Evolutionary conservation across 108 stramenopile genomes (phyloP).

Genomic region (Epithemia pelagica): DNA sequence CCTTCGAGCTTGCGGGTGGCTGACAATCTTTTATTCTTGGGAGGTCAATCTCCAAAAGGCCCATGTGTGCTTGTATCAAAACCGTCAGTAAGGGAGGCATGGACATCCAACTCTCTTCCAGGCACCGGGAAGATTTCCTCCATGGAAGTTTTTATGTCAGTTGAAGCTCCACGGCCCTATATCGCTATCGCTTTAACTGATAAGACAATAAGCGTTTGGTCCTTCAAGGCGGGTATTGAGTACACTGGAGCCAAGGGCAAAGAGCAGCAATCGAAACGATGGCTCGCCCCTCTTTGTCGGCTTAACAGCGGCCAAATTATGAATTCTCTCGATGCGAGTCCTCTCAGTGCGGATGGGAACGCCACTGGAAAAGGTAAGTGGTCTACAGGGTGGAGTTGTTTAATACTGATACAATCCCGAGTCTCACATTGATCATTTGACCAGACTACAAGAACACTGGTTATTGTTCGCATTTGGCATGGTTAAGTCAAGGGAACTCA

Average conservation of each 20-base stretch:
- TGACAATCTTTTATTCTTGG: conserved; percentile 73
- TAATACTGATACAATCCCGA: too few species aligned
- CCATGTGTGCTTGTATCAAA: conserved; percentile 66
- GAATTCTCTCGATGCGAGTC: conserved; percentile 1
- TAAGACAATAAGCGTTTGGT: conserved; percentile 64
- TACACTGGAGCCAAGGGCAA: conserved; percentile 8
- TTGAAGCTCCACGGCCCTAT: conserved; percentile 27
- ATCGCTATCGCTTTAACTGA: conserved; percentile 69
- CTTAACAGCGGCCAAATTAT: conserved; percentile 19
- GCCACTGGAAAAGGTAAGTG: background rate
- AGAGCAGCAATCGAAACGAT: conserved; percentile 20
- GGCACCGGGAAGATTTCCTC: conserved; percentile 22
- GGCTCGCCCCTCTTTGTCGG: conserved; percentile 38
- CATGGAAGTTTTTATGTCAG: conserved; percentile 30
- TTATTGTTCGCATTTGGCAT: conserved; percentile 54
- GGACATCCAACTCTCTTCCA: conserved; percentile 58
- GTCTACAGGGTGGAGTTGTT: too few species aligned
- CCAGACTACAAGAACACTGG: conserved; percentile 15
- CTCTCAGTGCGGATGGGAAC: background rate
- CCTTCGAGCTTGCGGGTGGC: conserved; percentile 44
- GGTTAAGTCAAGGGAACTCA: conserved; percentile 35
- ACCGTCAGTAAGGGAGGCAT: conserved; percentile 60
- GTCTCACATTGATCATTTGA: too few species aligned
- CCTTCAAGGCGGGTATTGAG: conserved; percentile 55
- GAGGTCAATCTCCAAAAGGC: conserved; percentile 41